Evolutionary conservation across 2,329 filamentous ascomycete species (phyloP).

Genomic region (Helotiales sp.): DNA sequence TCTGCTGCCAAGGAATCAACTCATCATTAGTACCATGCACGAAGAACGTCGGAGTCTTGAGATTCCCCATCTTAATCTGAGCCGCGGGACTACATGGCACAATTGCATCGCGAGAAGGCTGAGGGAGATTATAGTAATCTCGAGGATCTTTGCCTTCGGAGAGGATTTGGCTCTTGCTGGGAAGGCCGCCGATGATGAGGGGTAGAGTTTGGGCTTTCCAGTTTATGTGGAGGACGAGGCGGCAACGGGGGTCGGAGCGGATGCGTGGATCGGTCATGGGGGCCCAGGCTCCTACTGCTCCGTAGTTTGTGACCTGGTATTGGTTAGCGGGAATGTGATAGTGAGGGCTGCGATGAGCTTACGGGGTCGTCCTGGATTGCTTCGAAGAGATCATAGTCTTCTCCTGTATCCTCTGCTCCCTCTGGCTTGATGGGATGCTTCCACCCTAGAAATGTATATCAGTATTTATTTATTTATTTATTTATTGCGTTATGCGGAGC

Average conservation of each 20-base stretch:
- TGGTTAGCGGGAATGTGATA: background rate
- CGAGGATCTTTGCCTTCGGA: background rate
- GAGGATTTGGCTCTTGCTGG: constrained; percentile 4
- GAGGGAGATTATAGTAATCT: constrained; percentile 2
- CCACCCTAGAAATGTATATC: constrained; percentile 13
- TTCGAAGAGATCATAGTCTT: constrained; percentile 1
- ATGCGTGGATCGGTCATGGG: constrained; percentile 1
- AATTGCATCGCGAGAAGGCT: constrained; percentile 17
- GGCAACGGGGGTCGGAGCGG: constrained; percentile 37
- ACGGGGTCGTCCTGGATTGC: background rate
- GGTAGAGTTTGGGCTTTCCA: constrained; percentile 41
- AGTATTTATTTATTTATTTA: too few species aligned
- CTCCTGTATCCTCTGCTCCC: background rate
- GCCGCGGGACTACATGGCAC: constrained; percentile 30
- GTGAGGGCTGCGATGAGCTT: background rate
- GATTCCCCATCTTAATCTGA: constrained; percentile 34
- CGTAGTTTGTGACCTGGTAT: constrained; percentile 17
- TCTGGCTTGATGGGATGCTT: constrained; percentile 10
- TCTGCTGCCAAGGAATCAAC: constrained; percentile 36
- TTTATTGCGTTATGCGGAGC: too few species aligned
- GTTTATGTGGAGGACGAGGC: constrained; percentile 44
- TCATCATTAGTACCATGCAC: constrained; percentile 36
- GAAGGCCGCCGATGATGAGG: constrained; percentile 35
- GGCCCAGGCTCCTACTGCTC: background rate
- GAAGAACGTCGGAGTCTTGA: constrained; percentile 38